phyloP scores from a whole-genome alignment of 768 basidiomycete genomes.

The Collybia mongolica region DNA sequence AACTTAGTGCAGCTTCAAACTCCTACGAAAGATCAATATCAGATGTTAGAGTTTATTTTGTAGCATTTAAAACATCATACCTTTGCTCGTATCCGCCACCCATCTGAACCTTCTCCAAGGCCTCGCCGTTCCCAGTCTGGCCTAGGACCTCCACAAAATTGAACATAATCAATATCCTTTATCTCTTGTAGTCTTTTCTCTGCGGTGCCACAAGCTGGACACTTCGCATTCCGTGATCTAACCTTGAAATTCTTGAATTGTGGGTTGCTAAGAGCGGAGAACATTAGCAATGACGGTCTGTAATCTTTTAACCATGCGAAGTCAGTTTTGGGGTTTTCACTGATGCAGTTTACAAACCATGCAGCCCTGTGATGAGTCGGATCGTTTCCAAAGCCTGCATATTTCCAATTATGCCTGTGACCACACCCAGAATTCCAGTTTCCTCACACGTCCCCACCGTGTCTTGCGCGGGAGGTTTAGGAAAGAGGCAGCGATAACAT shows the following conservation, averaged over 20 bases:
- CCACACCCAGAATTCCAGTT: slow-evolving; percentile 82
- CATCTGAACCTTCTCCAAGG: slow-evolving; percentile 35
- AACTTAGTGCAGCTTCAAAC: slow-evolving; percentile 27
- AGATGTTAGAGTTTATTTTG: neutral
- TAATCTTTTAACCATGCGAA: slow-evolving; percentile 31
- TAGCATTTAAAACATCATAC: slow-evolving; percentile 22
- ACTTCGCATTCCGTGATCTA: slow-evolving; percentile 67
- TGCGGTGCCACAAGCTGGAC: slow-evolving; percentile 71
- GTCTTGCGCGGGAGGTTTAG: slow-evolving; percentile 67
- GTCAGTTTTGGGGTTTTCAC: neutral
- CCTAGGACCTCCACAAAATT: slow-evolving; percentile 76
- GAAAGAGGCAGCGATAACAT: slow-evolving; percentile 94
- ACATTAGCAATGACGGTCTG: slow-evolving; percentile 67
- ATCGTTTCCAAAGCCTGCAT: slow-evolving; percentile 89
- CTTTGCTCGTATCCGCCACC: slow-evolving; percentile 41
- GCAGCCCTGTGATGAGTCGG: slow-evolving; percentile 69
- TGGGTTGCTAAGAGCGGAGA: slow-evolving; percentile 65
- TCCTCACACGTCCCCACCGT: slow-evolving; percentile 81
- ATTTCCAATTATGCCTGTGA: slow-evolving; percentile 87
- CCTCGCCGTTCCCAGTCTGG: slow-evolving; percentile 69
- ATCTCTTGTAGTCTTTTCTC: slow-evolving; percentile 43
- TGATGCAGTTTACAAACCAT: slow-evolving; percentile 40
- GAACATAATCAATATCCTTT: slow-evolving; percentile 71
- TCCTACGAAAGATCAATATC: slow-evolving; percentile 14
- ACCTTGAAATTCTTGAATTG: slow-evolving; percentile 85